phyloP scores from a whole-genome alignment of 768 basidiomycete genomes.

The Lentinula sp. region DNA sequence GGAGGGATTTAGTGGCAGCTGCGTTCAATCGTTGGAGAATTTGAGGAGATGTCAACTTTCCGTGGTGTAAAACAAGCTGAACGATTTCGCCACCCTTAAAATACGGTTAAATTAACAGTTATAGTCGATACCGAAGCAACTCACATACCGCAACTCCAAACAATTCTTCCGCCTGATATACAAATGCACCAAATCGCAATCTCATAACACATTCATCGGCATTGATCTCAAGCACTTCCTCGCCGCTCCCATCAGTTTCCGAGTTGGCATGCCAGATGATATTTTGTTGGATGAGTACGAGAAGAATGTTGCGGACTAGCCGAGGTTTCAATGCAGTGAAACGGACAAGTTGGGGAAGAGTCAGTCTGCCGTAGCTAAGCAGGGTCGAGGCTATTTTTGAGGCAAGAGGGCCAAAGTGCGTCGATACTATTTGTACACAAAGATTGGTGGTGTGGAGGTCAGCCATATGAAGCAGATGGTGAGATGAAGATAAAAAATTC shows the following conservation, averaged over 20 bases:
- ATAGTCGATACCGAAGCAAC: neutral
- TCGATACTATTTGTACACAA: constrained; percentile 55
- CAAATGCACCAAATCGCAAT: constrained; percentile 77
- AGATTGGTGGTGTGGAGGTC: constrained; percentile 56
- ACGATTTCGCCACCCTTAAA: constrained; percentile 73
- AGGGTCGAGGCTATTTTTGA: constrained; percentile 67
- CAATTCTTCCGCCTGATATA: constrained; percentile 64
- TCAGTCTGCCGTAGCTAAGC: constrained; percentile 79
- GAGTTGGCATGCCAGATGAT: constrained; percentile 78
- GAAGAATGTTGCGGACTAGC: constrained; percentile 60
- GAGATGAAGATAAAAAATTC: neutral
- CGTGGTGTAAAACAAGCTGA: constrained; percentile 73
- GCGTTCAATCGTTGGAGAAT: constrained; percentile 49
- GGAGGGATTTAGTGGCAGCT: constrained; percentile 21
- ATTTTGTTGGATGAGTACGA: constrained; percentile 88
- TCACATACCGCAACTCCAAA: constrained; percentile 67
- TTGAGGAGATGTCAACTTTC: constrained; percentile 75
- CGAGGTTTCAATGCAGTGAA: constrained; percentile 64
- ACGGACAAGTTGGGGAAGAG: constrained; percentile 60
- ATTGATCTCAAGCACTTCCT: constrained; percentile 76
- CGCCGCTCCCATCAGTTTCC: constrained; percentile 47
- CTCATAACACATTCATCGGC: constrained; percentile 77
- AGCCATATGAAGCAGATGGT: constrained; percentile 39
- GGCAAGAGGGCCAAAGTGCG: constrained; percentile 61
- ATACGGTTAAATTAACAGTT: neutral